Conservation (phyloP, 305 asterid species). For the Rubia tinctorum region DNA sequence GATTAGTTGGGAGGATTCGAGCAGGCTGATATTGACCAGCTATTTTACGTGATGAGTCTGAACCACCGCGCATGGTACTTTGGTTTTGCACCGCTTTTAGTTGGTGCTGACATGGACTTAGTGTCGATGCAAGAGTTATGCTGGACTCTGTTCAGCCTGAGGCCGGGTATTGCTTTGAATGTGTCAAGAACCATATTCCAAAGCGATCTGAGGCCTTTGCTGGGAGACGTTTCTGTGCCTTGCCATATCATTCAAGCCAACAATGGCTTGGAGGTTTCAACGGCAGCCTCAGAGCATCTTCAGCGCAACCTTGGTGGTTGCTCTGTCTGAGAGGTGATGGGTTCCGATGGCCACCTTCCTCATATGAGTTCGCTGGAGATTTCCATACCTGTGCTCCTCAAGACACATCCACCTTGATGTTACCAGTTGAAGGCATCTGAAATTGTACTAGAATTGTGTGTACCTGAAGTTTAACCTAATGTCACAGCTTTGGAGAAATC, state of each 20-base stretch:
- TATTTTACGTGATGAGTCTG: background rate
- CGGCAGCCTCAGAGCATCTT: conserved; percentile 15
- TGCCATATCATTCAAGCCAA: conserved; percentile 24
- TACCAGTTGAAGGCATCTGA: background rate
- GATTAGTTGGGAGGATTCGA: conserved; percentile 29
- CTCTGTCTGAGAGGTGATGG: conserved; percentile 17
- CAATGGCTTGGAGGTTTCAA: conserved; percentile 22
- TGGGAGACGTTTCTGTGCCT: conserved; percentile 18
- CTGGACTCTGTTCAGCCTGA: conserved; percentile 23
- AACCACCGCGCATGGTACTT: conserved; percentile 18
- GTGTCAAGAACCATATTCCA: conserved; percentile 15
- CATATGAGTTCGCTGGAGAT: conserved; percentile 21
- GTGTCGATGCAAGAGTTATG: conserved; percentile 21
- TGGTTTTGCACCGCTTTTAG: conserved; percentile 23
- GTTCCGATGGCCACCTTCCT: conserved; percentile 27
- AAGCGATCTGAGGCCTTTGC: conserved; percentile 16
- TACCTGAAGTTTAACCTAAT: background rate
- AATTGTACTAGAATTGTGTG: background rate
- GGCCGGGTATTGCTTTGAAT: conserved; percentile 25
- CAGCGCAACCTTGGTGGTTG: conserved; percentile 7
- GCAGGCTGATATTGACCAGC: conserved; percentile 20
- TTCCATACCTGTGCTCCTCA: background rate
- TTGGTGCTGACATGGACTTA: conserved; percentile 25
- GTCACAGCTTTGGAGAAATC: background rate
- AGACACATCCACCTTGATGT: background rate